These are phyloP conservation scores for Salicornia ramosissima DNA, from an alignment of 148 eudicot genomes.

Conservation along the genomic window DNA sequence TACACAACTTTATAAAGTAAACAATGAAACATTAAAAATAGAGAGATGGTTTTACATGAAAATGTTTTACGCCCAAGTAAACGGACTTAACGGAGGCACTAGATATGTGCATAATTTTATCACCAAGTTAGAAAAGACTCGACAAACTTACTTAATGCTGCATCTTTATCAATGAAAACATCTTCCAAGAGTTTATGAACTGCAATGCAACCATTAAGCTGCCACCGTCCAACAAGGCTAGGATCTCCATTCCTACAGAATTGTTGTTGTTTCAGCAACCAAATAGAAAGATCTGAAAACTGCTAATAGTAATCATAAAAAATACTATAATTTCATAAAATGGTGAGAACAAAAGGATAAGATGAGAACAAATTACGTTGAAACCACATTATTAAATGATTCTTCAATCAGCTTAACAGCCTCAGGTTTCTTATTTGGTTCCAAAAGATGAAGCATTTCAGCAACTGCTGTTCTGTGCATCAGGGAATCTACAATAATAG, in stretches of 20 bases:
- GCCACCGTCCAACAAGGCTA: slow-evolving; percentile 56
- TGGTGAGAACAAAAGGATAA: neutral
- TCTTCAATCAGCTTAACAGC: slow-evolving; percentile 71
- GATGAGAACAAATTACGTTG: slow-evolving; percentile 41
- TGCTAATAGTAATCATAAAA: neutral
- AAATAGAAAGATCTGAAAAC: neutral
- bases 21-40: too few species aligned
- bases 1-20: too few species aligned
- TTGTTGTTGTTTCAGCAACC: neutral
- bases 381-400: slow-evolving; percentile 42
- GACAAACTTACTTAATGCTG: slow-evolving; percentile 62
- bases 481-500: slow-evolving; percentile 61
- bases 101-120: too few species aligned
- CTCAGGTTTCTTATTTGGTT: slow-evolving; percentile 66
- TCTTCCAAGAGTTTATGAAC: slow-evolving; percentile 66
- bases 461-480: slow-evolving; percentile 92
- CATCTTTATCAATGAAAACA: slow-evolving; percentile 53
- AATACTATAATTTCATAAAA: neutral
- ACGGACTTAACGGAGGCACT: too few species aligned
- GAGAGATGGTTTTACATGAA: too few species aligned
- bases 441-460: slow-evolving; percentile 73
- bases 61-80: too few species aligned
- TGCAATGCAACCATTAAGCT: slow-evolving; percentile 64
- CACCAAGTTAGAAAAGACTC: too few species aligned
- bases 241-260: slow-evolving; percentile 52